Evolutionary conservation across 1,139 yeast species (phyloP).

Genomic region (Blastobotrys aristatus): DNA sequence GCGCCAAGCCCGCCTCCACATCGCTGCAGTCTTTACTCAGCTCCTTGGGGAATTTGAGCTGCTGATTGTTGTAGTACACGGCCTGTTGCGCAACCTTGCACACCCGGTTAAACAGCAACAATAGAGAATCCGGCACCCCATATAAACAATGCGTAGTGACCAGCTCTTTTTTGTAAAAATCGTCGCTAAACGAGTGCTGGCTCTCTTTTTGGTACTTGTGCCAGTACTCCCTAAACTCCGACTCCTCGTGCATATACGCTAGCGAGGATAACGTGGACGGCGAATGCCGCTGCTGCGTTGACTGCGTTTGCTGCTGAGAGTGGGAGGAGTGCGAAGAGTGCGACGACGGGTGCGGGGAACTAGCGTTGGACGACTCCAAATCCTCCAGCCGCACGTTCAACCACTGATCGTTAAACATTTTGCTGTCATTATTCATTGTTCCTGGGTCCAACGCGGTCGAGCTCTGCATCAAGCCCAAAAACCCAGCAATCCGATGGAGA

Average conservation of each 20-base stretch:
- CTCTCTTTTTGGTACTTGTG: constrained; percentile 18
- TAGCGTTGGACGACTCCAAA: constrained; percentile 18
- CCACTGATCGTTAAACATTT: constrained; percentile 23
- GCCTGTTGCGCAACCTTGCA: constrained; percentile 55
- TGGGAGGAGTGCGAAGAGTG: no score
- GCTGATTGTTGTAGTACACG: constrained; percentile 42
- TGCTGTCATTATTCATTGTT: constrained; percentile 14
- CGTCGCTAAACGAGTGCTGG: constrained; percentile 20
- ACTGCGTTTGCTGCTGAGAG: background rate
- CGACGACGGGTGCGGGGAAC: no score
- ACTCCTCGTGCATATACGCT: constrained; percentile 27
- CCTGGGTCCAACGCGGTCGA: constrained; percentile 31
- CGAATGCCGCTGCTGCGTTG: constrained; percentile 13
- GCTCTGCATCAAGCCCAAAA: constrained; percentile 69
- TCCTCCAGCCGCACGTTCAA: constrained; percentile 27
- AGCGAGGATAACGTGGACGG: constrained; percentile 14
- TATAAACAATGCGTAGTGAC: constrained; percentile 77
- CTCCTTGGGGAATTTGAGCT: constrained; percentile 38
- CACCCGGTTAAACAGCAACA: constrained; percentile 49
- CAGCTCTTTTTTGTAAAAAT: constrained; percentile 34
- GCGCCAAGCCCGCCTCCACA: constrained; percentile 48
- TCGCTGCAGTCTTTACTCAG: constrained; percentile 44
- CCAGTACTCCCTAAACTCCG: constrained; percentile 30
- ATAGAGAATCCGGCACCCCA: constrained; percentile 79
- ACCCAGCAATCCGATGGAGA: constrained; percentile 72